These are phyloP conservation scores for Penicillium mononematosum DNA, from an alignment of 495 filamentous ascomycete genomes.

Conservation along the genomic window DNA sequence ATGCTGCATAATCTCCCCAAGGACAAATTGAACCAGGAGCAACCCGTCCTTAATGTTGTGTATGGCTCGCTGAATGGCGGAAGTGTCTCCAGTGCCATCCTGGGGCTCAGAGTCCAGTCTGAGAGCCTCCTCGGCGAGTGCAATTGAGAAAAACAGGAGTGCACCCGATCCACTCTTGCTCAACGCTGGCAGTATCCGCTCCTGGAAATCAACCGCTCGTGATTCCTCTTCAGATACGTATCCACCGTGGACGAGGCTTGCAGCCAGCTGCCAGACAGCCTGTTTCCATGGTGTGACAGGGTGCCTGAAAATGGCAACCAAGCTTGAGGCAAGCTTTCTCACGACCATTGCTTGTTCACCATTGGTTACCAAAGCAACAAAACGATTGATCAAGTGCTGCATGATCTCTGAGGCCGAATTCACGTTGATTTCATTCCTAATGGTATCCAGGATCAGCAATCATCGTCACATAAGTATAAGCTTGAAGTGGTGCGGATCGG, in stretches of 20 bases:
- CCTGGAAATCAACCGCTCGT: constrained; percentile 47
- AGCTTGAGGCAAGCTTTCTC: constrained; percentile 78
- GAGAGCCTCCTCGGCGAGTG: constrained; percentile 69
- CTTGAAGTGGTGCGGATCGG: not conserved
- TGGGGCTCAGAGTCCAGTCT: constrained; percentile 25
- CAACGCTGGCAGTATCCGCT: constrained; percentile 47
- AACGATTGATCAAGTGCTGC: constrained; percentile 67
- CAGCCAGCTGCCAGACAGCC: constrained; percentile 66
- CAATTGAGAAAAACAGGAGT: constrained; percentile 69
- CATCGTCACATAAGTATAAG: not conserved
- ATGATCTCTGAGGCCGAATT: constrained; percentile 62
- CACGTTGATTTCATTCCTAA: constrained; percentile 59
- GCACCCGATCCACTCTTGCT: constrained; percentile 54
- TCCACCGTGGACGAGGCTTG: constrained; percentile 55
- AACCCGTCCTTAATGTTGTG: constrained; percentile 42
- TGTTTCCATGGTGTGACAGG: constrained; percentile 65
- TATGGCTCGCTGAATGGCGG: constrained; percentile 20
- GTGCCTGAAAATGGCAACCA: constrained; percentile 77
- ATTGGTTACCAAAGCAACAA: constrained; percentile 57
- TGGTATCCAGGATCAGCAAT: constrained; percentile 18
- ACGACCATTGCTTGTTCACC: constrained; percentile 64
- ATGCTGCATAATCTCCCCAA: constrained; percentile 35
- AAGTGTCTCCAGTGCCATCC: constrained; percentile 10
- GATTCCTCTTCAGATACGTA: constrained; percentile 52
- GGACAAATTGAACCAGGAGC: constrained; percentile 37